A percentile compares a stretch with the other conserved stretches of the same genome.
phyloP scores from a whole-genome alignment of 2,329 filamentous ascomycete species.

The Delphinella strobiligena region DNA sequence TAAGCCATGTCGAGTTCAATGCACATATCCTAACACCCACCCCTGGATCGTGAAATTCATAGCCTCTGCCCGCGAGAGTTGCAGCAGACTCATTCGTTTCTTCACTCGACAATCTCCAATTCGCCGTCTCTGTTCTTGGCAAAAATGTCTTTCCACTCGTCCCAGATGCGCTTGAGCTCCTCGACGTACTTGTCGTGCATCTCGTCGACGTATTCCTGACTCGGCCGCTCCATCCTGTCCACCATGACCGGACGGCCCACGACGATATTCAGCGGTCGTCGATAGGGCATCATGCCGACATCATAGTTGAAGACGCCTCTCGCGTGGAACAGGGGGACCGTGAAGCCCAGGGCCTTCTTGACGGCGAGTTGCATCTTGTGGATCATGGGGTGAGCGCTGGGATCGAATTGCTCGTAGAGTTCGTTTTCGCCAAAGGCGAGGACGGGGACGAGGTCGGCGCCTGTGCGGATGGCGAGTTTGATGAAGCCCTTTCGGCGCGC shows the following conservation, averaged over 20 bases:
- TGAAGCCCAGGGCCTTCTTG: slow-evolving; percentile 83
- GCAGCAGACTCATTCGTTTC: too few species aligned
- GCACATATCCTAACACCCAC: too few species aligned
- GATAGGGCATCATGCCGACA: slow-evolving; percentile 89
- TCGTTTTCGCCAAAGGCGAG: slow-evolving; percentile 93
- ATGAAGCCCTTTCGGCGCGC: slow-evolving; percentile 82
- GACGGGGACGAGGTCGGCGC: slow-evolving; percentile 89
- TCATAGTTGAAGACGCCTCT: slow-evolving; percentile 92
- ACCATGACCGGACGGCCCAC: slow-evolving; percentile 73
- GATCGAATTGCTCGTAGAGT: slow-evolving; percentile 79
- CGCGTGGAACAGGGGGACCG: slow-evolving; percentile 79
- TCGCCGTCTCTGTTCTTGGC: slow-evolving; percentile 51
- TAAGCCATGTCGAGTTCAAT: too few species aligned
- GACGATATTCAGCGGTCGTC: slow-evolving; percentile 76
- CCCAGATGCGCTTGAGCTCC: slow-evolving; percentile 63
- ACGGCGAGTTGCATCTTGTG: slow-evolving; percentile 72
- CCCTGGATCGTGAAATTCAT: too few species aligned
- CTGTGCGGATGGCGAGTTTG: slow-evolving; percentile 80
- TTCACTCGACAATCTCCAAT: slow-evolving; percentile 55
- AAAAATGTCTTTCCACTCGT: slow-evolving; percentile 68
- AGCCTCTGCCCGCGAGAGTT: too few species aligned
- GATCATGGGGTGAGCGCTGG: slow-evolving; percentile 63
- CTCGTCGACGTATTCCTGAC: slow-evolving; percentile 64
- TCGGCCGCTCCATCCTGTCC: slow-evolving; percentile 49
- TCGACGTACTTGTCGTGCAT: slow-evolving; percentile 68